These are phyloP conservation scores for Saccharomyces cerevisiae DNA, from an alignment of 805 yeast genomes.

Conservation along the genomic window DNA sequence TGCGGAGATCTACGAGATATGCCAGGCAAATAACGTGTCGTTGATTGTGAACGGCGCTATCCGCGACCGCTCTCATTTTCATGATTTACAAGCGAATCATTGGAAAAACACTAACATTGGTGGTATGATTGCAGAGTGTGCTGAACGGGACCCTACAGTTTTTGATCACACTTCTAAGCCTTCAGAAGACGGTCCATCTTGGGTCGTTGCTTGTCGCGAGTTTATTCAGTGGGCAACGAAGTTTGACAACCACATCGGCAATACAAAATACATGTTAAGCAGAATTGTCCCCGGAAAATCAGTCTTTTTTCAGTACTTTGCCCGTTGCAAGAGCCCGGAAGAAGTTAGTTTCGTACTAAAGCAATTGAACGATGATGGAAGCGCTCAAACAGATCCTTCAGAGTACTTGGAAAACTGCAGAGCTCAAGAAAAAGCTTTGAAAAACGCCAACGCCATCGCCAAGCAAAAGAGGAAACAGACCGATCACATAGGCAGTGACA, in stretches of 20 bases:
- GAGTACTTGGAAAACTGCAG: conserved; percentile 12
- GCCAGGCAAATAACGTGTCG: conserved; percentile 54
- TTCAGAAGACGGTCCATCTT: conserved; percentile 34
- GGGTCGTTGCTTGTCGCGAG: conserved; percentile 49
- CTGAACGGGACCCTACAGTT: conserved; percentile 79
- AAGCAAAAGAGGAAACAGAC: conserved; percentile 5
- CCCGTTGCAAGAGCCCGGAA: conserved; percentile 47
- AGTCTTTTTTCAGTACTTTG: conserved; percentile 47
- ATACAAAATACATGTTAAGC: conserved; percentile 72
- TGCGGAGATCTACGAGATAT: conserved; percentile 49
- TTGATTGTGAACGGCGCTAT: conserved; percentile 81
- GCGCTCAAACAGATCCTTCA: conserved; percentile 16
- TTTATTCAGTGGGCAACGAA: conserved; percentile 45
- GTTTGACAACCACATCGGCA: conserved; percentile 57
- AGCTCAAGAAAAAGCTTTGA: conserved; percentile 8
- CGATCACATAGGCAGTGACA: background rate
- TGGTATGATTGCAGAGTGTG: conserved; percentile 88
- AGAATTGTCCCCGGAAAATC: conserved; percentile 75
- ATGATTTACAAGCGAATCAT: conserved; percentile 41
- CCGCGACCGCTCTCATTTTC: conserved; percentile 44
- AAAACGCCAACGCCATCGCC: conserved; percentile 6
- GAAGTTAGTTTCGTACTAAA: conserved; percentile 33
- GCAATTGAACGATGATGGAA: conserved; percentile 15
- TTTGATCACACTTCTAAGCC: conserved; percentile 33
- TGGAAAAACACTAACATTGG: conserved; percentile 53